Evolutionary conservation across 805 yeast genomes (phyloP), one percentile per base, ranked within the genome.

Genomic region (Starmera dryadoides): DNA sequence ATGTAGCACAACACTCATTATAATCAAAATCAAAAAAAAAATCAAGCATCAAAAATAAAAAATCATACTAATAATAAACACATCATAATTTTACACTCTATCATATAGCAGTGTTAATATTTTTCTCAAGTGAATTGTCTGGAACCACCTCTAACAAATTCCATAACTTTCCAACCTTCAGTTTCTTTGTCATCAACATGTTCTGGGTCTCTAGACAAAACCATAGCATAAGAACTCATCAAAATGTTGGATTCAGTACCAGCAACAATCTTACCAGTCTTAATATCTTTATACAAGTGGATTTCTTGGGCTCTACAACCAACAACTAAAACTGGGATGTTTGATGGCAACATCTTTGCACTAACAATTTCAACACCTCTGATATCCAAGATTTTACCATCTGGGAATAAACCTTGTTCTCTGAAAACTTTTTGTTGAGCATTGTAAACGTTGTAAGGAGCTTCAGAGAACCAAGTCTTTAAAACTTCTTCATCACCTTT

Each of bases 241-340:
- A 86, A 79, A 50, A 93, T 86, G 62, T 88, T 88, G 53, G 89
- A 95, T 57, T 88, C 96, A 25, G 88, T 79, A 53, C 98, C 99
- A 8, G 98, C 98, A 39, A 89, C 94, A 40, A 93, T 73, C 63
- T 91, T 95, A 37, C 95, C 95, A 25, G 96, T 84, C 68, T 89
- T 89, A 45, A 80, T 77, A 60, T 85, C 86, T 69, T 88, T 82
- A 71, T 79, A 93, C 45, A 87, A 67, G 56, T 86, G 91, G 43
- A 94, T 79, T 59, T 93, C 99, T 68, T 93, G 98, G 8, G 96
- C 98, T 61, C 98, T 79, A 58, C 97, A 88, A 36, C 95, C 85
- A 45, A 88, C 86, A 38, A 93, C 96, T 47, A 87, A 66, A 16
- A 91, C 97, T 12, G 99, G 99, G 28, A 79, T 72, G 58, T 91